Conservation (phyloP, 768 basidiomycete species). For the Leccinum ochraceum region DNA sequence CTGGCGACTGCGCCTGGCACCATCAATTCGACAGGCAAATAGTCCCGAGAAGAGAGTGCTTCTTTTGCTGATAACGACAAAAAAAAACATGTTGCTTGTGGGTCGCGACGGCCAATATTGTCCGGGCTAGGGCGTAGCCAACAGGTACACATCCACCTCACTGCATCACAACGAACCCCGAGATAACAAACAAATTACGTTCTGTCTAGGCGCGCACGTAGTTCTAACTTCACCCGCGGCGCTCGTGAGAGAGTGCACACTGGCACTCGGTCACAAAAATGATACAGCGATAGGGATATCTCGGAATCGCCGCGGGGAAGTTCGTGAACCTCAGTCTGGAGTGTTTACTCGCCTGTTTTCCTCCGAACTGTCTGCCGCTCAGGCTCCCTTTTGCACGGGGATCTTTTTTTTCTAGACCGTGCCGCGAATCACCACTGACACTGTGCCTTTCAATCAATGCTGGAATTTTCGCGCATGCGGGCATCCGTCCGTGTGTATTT, state of each 20-base stretch:
- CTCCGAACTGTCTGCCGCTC: background rate
- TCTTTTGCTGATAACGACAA: background rate
- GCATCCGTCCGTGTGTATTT: constrained; percentile 2
- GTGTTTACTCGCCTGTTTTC: background rate
- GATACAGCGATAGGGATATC: background rate
- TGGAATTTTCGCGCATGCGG: background rate
- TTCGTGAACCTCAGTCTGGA: background rate
- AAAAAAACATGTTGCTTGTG: background rate
- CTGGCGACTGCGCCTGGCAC: background rate
- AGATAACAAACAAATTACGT: background rate
- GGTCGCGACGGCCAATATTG: background rate
- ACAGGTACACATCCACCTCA: background rate
- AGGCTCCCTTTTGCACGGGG: background rate
- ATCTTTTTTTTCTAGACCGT: background rate
- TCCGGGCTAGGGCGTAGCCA: background rate
- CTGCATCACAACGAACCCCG: background rate
- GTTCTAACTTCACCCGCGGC: background rate
- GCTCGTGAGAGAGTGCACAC: background rate
- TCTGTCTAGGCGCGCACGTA: background rate
- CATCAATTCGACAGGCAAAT: background rate
- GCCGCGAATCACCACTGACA: background rate
- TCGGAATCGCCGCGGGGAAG: background rate
- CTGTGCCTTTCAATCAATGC: background rate
- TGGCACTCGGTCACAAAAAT: background rate
- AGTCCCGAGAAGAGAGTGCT: background rate